Evolutionary conservation across 1,284 basidiomycete species (phyloP).

Genomic region (Mycena citricolor): DNA sequence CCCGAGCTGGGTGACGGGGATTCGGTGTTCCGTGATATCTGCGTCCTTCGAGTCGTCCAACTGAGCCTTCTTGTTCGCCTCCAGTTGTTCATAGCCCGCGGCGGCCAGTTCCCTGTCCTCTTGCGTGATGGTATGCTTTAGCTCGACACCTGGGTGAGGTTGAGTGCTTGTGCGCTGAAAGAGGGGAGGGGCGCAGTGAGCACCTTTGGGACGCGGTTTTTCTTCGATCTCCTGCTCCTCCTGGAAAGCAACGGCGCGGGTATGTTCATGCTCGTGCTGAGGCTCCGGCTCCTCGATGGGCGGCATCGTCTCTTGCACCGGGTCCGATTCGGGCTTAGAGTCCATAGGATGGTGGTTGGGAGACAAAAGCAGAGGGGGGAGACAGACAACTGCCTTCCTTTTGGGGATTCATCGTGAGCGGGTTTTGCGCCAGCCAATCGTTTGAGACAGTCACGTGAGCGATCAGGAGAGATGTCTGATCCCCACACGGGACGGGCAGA

Average conservation of each 20-base stretch:
- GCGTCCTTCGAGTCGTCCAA: slow-evolving; percentile 38
- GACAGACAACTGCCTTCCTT: too few species aligned
- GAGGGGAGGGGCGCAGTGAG: slow-evolving; percentile 7
- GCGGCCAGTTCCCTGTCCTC: slow-evolving; percentile 67
- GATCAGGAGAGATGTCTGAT: too few species aligned
- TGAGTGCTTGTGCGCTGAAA: too few species aligned
- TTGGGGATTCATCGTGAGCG: too few species aligned
- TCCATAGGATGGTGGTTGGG: slow-evolving; percentile 17
- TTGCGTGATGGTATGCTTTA: slow-evolving; percentile 62
- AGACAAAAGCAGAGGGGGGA: slow-evolving; percentile 3
- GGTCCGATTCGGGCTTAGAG: slow-evolving; percentile 3
- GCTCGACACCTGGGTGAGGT: slow-evolving; percentile 38
- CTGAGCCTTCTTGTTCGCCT: slow-evolving; percentile 38
- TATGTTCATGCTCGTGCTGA: too few species aligned
- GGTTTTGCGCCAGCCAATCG: slow-evolving; percentile 7
- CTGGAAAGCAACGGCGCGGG: slow-evolving; percentile 50
- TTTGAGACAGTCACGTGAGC: slow-evolving; percentile 6
- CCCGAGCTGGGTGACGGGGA: slow-evolving; percentile 43
- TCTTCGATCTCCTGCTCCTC: slow-evolving; percentile 43
- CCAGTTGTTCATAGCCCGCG: slow-evolving; percentile 64
- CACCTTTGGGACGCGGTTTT: slow-evolving; percentile 49
- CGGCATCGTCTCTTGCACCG: slow-evolving; percentile 4
- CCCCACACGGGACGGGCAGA: too few species aligned
- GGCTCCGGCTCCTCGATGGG: slow-evolving; percentile 28
- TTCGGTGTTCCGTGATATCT: slow-evolving; percentile 57